Evolutionary conservation across 2,329 filamentous ascomycete species (phyloP), one percentile per base, ranked within the genome.

Genomic region (Ceratocystis alfenasii): DNA sequence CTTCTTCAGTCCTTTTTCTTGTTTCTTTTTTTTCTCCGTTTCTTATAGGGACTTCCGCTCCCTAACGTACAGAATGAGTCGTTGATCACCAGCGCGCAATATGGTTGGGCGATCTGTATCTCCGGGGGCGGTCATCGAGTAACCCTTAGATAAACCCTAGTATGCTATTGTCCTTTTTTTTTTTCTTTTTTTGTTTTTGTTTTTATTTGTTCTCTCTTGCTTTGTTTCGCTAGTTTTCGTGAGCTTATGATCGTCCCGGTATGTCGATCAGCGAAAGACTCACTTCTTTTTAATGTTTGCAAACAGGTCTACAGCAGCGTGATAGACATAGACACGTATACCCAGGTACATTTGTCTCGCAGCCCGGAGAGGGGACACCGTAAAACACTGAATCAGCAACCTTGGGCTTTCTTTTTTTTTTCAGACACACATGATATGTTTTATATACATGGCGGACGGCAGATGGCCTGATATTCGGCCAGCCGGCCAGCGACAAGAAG

Each of bases 1-100:
- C 53, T n/a, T 57, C 28, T 28, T 30, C 28, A 17, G 53, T 57
- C 30, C 59, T 62, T 67, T 68, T 28, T 25, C 55, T 22, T 44
- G 30, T 22, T 55, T 53, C 36, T 8, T 60, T 53, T 41, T 36
- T 60, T 45, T 45, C 59, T 45, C 59, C 59, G 59, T 44, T 62
- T 62, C 41, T 45, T 62, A 62, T 44, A 62, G 41, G 33, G 5
- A 41, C 59, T 62, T 22, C 41, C 59, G 5, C 25, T 30, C 22
- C 46, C 22, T 12, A n/a, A 8, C 22, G n/a, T 17, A n/a, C 46
- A 20, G 10, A 50, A 50, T 22, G 36, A 12, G 36, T 41, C 10
- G 36, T 41, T 41, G 12, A 15, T 41, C 10, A 41, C 10, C 46
- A 50, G 6, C 6, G 15, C n/a, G 46, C 10, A 30, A 57, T 57